phyloP scores from a whole-genome alignment of 129 eudicot genomes.

The Flaveria sonorensis region DNA sequence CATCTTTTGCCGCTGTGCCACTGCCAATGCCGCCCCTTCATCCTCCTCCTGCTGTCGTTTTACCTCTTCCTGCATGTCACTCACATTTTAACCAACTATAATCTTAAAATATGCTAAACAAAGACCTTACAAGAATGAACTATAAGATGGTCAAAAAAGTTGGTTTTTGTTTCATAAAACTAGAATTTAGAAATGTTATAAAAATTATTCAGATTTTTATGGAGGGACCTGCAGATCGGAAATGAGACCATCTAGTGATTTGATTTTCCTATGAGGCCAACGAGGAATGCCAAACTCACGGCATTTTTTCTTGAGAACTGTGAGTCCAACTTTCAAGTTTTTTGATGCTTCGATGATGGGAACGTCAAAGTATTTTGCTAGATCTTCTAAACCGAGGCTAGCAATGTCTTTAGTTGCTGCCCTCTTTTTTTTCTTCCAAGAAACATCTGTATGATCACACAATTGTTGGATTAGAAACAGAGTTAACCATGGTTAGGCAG shows the following conservation, averaged over 20 bases:
- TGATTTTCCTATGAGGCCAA: constrained; percentile 67
- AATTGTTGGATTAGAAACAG: constrained; percentile 16
- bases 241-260: constrained; percentile 60
- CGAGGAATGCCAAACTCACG: constrained; percentile 68
- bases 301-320: constrained; percentile 62
- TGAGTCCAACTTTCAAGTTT: constrained; percentile 52
- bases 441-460: constrained; percentile 25
- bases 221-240: constrained; percentile 53
- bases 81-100: neutral
- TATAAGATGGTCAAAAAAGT: neutral
- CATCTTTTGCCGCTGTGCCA: constrained; percentile 52
- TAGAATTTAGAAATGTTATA: neutral
- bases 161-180: neutral
- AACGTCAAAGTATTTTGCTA: constrained; percentile 53
- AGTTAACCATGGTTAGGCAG: constrained; percentile 14
- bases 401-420: constrained; percentile 49
- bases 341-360: constrained; percentile 57
- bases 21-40: constrained; percentile 44
- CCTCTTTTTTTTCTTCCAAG: constrained; percentile 49
- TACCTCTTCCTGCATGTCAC: constrained; percentile 45
- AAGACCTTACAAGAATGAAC: neutral
- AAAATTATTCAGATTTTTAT: neutral
- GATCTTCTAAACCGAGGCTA: constrained; percentile 52
- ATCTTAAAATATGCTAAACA: neutral
- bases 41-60: constrained; percentile 50